A percentile compares a stretch with the other conserved stretches of the same genome.
These are phyloP conservation scores for Petasospora rhodanensis DNA, from an alignment of 1,139 yeast genomes.

Conservation along the genomic window DNA sequence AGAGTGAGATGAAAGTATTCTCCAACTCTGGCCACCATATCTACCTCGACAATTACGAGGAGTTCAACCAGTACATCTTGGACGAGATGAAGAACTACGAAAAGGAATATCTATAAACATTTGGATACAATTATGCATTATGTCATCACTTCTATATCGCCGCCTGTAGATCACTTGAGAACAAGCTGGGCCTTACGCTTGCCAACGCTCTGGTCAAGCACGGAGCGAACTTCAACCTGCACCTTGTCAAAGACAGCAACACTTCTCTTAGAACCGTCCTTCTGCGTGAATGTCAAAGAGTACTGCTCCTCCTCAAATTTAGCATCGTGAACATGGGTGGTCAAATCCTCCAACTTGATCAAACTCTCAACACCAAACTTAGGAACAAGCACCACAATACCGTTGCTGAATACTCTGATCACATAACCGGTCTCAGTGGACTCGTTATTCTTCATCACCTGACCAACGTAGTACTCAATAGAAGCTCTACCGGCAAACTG, in stretches of 20 bases:
- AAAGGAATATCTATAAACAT: slow-evolving; percentile 6
- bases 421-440: slow-evolving; percentile 88
- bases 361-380: slow-evolving; percentile 95
- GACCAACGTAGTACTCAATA: slow-evolving; percentile 96
- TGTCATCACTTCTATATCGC: neutral
- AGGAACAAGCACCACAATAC: slow-evolving; percentile 94
- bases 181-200: slow-evolving; percentile 86
- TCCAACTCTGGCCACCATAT: slow-evolving; percentile 67
- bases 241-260: slow-evolving; percentile 84
- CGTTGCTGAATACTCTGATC: slow-evolving; percentile 89
- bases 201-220: slow-evolving; percentile 83
- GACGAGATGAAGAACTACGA: slow-evolving; percentile 38
- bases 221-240: slow-evolving; percentile 72
- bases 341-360: slow-evolving; percentile 71
- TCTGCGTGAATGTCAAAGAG: slow-evolving; percentile 51
- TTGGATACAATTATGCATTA: no score
- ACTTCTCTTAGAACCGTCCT: slow-evolving; percentile 39
- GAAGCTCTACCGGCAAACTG: slow-evolving; percentile 99
- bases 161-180: slow-evolving; percentile 43
- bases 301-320: slow-evolving; percentile 75
- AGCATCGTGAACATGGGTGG: slow-evolving; percentile 60
- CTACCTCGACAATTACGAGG: slow-evolving; percentile 54
- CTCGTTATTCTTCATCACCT: slow-evolving; percentile 76
- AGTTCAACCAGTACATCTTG: slow-evolving; percentile 46
- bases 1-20: slow-evolving; percentile 38